Evolutionary conservation across 306 rosid species (phyloP).

Genomic region (Pterocarpus macrocarpus): DNA sequence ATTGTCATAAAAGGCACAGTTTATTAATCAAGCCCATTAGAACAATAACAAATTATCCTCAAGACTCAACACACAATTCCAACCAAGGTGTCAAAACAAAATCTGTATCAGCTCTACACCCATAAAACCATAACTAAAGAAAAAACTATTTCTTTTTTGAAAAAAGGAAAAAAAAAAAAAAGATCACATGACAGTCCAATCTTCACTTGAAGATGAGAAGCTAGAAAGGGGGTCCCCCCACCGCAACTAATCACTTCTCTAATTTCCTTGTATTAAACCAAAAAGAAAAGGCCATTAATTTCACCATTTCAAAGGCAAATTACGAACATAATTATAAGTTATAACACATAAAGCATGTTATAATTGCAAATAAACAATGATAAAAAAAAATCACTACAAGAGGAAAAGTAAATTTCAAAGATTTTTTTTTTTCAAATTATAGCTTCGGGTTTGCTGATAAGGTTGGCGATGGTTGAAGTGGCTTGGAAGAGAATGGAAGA

Average conservation of each 20-base stretch:
- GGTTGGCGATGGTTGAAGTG: constrained; percentile 77
- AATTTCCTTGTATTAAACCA: not conserved
- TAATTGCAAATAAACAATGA: no score
- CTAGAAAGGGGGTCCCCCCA: not conserved
- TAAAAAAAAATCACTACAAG: not conserved
- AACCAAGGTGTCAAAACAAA: not conserved
- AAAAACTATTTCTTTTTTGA: not conserved
- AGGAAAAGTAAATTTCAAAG: not conserved
- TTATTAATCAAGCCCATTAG: no score
- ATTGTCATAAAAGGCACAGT: no score
- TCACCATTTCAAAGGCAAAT: not conserved
- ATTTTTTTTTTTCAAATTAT: constrained; percentile 39
- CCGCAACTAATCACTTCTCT: not conserved
- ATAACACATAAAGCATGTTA: not conserved
- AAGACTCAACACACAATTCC: not conserved
- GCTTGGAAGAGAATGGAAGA: constrained; percentile 91
- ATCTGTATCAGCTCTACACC: not conserved
- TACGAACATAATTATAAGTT: not conserved
- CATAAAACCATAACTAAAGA: not conserved
- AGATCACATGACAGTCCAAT: not conserved
- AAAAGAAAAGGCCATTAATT: constrained; percentile 5
- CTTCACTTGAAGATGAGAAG: not conserved
- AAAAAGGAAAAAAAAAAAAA: not conserved
- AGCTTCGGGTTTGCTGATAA: constrained; percentile 83
- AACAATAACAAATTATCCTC: no score